Percentiles rank a stretch among this genome's conserved stretches.
phyloP scores from a whole-genome alignment of 2,329 filamentous ascomycete species.

The Zalaria obscura region DNA sequence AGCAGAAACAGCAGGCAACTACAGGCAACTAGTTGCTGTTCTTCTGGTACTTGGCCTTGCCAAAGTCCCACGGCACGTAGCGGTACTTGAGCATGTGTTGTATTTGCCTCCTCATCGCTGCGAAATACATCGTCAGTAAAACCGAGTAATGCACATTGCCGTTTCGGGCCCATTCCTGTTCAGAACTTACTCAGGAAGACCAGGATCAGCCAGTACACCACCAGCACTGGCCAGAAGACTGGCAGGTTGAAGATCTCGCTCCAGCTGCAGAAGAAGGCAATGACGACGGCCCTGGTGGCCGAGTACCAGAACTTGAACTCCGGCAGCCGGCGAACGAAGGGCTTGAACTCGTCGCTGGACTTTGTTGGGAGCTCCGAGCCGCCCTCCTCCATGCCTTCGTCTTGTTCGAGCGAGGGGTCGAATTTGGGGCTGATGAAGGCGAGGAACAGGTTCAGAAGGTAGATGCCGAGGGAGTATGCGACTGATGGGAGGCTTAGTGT shows the following conservation, averaged over 20 bases:
- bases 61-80: slow-evolving; percentile 25
- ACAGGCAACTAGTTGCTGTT: slow-evolving; percentile 9
- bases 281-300: slow-evolving; percentile 71
- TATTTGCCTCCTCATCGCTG: slow-evolving; percentile 89
- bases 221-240: slow-evolving; percentile 96
- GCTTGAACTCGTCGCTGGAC: slow-evolving; percentile 92
- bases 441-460: slow-evolving; percentile 97
- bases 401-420: slow-evolving; percentile 87
- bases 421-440: slow-evolving; percentile 98
- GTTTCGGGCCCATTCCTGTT: not conserved
- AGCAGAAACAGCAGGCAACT: too few species aligned
- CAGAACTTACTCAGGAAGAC: slow-evolving; percentile 54
- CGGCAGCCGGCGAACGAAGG: slow-evolving; percentile 87
- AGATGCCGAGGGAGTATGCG: slow-evolving; percentile 94
- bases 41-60: slow-evolving; percentile 22
- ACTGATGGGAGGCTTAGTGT: slow-evolving; percentile 38
- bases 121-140: not conserved
- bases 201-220: slow-evolving; percentile 97
- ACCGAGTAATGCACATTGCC: too few species aligned
- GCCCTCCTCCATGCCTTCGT: slow-evolving; percentile 94
- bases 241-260: slow-evolving; percentile 91
- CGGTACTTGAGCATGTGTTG: slow-evolving; percentile 85
- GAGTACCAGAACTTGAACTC: slow-evolving; percentile 99
- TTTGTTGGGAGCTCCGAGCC: slow-evolving; percentile 72
- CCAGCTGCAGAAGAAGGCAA: slow-evolving; percentile 81